Conservation (phyloP, 139 green algal genomes). For the Volvox africanus region DNA sequence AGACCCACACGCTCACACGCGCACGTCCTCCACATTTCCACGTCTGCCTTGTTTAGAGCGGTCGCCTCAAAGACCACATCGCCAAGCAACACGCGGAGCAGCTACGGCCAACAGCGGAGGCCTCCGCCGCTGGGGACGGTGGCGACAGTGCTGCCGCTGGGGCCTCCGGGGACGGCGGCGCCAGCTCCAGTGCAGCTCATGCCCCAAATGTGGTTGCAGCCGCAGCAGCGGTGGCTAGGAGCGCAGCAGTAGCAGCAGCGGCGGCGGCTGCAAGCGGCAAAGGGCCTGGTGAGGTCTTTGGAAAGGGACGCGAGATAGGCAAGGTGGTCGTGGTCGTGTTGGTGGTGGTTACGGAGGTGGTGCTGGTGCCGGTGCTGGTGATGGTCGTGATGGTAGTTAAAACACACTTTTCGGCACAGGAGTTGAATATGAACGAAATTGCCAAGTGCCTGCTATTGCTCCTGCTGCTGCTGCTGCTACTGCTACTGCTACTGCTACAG, state of each 20-base stretch:
- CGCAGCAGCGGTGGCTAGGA: background rate
- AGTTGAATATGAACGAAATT: background rate
- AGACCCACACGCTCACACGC: background rate
- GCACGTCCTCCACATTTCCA: background rate
- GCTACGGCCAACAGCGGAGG: background rate
- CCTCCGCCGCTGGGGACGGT: background rate
- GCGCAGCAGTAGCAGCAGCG: background rate
- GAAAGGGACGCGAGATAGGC: background rate
- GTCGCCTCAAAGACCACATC: slow-evolving; percentile 82
- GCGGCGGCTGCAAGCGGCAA: background rate
- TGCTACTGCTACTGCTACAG: background rate
- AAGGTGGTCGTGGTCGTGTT: too few species aligned
- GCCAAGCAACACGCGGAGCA: slow-evolving; percentile 76
- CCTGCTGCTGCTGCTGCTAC: background rate
- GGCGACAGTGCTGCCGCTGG: background rate
- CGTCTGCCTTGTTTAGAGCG: slow-evolving; percentile 51
- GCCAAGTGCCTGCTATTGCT: background rate
- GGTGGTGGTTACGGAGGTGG: too few species aligned
- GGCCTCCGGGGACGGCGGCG: background rate
- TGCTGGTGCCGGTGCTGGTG: too few species aligned
- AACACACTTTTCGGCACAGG: too few species aligned
- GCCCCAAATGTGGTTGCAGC: background rate
- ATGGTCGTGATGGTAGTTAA: too few species aligned
- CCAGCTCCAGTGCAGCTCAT: background rate
- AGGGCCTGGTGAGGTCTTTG: background rate